A percentile compares a stretch with the other conserved stretches of the same genome.
Conservation (phyloP, 441 rosid species). For the Euphorbia corollata region DNA sequence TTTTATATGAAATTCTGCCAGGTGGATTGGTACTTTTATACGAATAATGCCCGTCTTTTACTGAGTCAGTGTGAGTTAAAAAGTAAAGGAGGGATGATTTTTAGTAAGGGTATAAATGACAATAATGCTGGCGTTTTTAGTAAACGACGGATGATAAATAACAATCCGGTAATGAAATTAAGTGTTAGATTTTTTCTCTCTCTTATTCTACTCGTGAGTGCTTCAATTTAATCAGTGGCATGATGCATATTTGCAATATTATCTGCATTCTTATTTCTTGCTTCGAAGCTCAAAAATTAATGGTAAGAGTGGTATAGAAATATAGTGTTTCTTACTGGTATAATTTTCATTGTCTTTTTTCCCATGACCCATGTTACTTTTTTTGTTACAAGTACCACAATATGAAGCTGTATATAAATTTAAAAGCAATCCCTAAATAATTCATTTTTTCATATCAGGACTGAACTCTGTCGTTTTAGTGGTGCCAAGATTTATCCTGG, state of each 20-base stretch:
- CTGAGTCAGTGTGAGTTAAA: no score
- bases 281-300: no score
- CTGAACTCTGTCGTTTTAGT: constrained; percentile 83
- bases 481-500: constrained; percentile 85
- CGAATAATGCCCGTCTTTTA: no score
- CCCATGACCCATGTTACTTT: neutral
- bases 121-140: no score
- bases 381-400: neutral
- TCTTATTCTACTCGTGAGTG: neutral
- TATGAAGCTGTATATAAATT: neutral
- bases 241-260: neutral
- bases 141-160: neutral
- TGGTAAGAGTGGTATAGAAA: neutral
- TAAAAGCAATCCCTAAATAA: neutral
- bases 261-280: neutral
- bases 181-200: neutral
- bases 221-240: neutral
- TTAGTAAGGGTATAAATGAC: no score
- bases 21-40: no score
- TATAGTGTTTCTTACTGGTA: neutral
- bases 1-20: no score
- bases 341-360: neutral
- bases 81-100: no score
- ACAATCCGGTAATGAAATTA: no score
- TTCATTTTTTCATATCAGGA: constrained; percentile 32